Percentiles rank a stretch among this genome's conserved stretches.
These are phyloP conservation scores for Stachybotrys chartarum DNA, from an alignment of 2,329 filamentous ascomycete species.

Conservation along the genomic window DNA sequence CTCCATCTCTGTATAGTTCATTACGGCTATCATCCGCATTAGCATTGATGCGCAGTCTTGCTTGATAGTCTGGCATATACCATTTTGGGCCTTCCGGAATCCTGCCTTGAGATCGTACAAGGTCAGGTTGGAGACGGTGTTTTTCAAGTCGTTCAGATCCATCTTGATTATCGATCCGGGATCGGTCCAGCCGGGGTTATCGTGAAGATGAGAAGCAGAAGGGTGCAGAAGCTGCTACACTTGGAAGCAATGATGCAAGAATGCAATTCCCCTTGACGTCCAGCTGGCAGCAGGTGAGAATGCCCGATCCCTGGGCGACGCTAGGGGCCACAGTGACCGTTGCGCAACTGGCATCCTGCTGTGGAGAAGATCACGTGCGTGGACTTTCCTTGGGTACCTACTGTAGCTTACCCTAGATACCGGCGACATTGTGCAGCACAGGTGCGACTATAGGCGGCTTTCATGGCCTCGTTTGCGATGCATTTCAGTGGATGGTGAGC, in stretches of 20 bases:
- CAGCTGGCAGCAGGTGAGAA: conserved; percentile 3
- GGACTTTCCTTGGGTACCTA: not conserved
- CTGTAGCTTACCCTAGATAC: not conserved
- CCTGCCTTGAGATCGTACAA: conserved; percentile 94
- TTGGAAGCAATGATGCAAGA: not conserved
- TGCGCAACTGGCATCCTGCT: not conserved
- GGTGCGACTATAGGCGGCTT: not conserved
- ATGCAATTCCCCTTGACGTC: conserved; percentile 12
- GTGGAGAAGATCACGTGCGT: not conserved
- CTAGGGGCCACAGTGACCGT: not conserved
- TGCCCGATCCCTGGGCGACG: conserved; percentile 2
- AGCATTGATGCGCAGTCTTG: conserved; percentile 14
- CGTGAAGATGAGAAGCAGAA: not conserved
- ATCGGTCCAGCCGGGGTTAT: not conserved
- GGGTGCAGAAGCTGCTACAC: not conserved
- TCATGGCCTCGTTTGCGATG: not conserved
- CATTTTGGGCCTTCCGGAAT: conserved; percentile 94
- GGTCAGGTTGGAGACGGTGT: conserved; percentile 83
- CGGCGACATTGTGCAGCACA: not conserved
- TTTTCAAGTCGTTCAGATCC: conserved; percentile 81
- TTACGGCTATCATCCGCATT: conserved; percentile 60
- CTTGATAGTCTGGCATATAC: conserved; percentile 36
- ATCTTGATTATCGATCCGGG: conserved; percentile 40
- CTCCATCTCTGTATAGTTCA: conserved; percentile 98
- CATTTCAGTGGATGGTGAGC: no score